phyloP scores from a whole-genome alignment of 306 rosid genomes.

The Crataegus laevigata region DNA sequence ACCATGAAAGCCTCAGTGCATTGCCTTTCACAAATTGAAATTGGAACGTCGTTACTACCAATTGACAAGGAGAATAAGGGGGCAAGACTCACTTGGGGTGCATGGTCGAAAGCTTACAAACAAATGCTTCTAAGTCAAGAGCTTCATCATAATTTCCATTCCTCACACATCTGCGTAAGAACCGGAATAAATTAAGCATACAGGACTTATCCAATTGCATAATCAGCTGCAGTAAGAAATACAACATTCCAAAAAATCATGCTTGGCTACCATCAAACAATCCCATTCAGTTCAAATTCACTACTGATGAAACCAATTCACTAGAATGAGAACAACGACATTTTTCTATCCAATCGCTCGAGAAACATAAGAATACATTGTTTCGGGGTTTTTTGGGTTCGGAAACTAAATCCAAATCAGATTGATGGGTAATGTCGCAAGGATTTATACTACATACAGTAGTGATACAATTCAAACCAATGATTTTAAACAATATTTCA shows the following conservation, averaged over 20 bases:
- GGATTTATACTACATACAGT: not conserved
- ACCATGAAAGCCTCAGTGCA: slow-evolving; percentile 5
- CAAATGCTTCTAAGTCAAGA: slow-evolving; percentile 92
- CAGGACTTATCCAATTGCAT: not conserved
- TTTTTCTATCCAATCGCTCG: not conserved
- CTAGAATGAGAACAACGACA: not conserved
- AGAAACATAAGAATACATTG: not conserved
- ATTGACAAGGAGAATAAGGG: not conserved
- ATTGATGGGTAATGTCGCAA: not conserved
- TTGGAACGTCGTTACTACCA: not conserved
- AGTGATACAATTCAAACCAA: slow-evolving; percentile 1
- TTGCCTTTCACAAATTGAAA: slow-evolving; percentile 6
- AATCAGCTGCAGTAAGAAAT: not conserved
- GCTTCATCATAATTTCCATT: slow-evolving; percentile 99
- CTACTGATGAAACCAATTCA: not conserved
- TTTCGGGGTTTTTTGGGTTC: not conserved
- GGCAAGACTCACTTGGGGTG: slow-evolving; percentile 70
- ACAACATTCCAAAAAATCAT: not conserved
- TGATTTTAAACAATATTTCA: not conserved
- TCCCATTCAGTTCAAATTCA: not conserved
- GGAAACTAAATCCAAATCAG: not conserved
- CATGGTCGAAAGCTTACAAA: slow-evolving; percentile 86
- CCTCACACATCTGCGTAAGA: slow-evolving; percentile 71
- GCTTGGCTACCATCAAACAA: not conserved
- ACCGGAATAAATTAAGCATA: slow-evolving; percentile 12